Conservation (phyloP, 2,329 filamentous ascomycete genomes). For the Aureobasidium namibiae region DNA sequence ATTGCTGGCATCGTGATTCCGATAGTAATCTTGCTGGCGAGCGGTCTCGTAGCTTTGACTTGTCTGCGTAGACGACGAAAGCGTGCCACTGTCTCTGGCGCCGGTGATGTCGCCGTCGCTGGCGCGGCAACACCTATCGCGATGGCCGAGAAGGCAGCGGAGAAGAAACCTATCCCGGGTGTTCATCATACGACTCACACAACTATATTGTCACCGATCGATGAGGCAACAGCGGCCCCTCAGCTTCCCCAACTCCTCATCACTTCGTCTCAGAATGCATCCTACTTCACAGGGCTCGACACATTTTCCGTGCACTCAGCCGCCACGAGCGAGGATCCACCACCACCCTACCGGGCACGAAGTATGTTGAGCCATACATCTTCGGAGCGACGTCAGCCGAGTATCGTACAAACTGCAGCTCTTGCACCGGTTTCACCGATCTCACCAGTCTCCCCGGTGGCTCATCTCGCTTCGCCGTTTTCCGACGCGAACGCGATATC, state of each 20-base stretch:
- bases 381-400: background rate
- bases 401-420: background rate
- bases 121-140: background rate
- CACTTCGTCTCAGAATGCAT: constrained; percentile 5
- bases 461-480: background rate
- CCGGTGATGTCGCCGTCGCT: background rate
- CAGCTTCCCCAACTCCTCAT: background rate
- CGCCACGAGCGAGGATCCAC: constrained; percentile 7
- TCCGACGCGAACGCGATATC: background rate
- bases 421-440: background rate
- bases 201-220: background rate
- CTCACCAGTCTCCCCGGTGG: background rate
- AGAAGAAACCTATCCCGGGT: background rate
- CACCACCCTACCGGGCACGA: constrained; percentile 9
- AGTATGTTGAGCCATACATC: constrained; percentile 2
- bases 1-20: constrained; percentile 5
- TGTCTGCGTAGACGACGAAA: background rate
- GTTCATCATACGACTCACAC: background rate
- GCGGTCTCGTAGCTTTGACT: background rate
- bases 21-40: background rate
- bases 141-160: background rate
- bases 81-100: background rate
- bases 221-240: background rate
- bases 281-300: constrained; percentile 14
- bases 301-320: constrained; percentile 4